phyloP scores from a whole-genome alignment of 73 alveolate genomes.

The Paramecium octaurelia region DNA sequence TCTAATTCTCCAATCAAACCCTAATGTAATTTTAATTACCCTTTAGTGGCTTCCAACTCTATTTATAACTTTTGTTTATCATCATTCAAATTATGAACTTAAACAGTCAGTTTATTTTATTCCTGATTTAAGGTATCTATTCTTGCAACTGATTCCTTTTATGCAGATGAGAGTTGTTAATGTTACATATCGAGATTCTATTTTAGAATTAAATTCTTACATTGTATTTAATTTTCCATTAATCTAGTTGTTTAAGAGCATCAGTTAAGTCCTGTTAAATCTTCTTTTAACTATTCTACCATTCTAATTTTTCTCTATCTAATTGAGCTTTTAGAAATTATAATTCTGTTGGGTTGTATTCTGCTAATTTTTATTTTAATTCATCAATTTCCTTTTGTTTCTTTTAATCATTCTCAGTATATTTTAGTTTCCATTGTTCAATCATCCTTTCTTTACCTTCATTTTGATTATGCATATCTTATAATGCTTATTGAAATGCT shows the following conservation, averaged over 20 bases:
- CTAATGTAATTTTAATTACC: background rate
- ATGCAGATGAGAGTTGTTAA: background rate
- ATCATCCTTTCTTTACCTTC: background rate
- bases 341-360: background rate
- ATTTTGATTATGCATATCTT: background rate
- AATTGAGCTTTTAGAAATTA: background rate
- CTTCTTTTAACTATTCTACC: background rate
- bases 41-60: background rate
- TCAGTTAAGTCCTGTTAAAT: background rate
- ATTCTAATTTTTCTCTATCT: background rate
- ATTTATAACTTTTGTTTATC: background rate
- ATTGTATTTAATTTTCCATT: slow-evolving; percentile 16
- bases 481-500: background rate
- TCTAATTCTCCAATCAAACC: background rate
- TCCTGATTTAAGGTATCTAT: background rate
- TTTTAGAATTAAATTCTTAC: background rate
- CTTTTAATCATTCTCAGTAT: background rate
- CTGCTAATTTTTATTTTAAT: background rate
- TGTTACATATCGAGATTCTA: background rate
- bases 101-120: background rate
- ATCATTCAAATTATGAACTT: background rate
- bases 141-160: slow-evolving; percentile 5
- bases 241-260: background rate
- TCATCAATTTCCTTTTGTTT: background rate
- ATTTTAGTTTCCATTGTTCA: slow-evolving; percentile 20